Conservation (phyloP, 257 asterid species). For the Pogostemon cablin region DNA sequence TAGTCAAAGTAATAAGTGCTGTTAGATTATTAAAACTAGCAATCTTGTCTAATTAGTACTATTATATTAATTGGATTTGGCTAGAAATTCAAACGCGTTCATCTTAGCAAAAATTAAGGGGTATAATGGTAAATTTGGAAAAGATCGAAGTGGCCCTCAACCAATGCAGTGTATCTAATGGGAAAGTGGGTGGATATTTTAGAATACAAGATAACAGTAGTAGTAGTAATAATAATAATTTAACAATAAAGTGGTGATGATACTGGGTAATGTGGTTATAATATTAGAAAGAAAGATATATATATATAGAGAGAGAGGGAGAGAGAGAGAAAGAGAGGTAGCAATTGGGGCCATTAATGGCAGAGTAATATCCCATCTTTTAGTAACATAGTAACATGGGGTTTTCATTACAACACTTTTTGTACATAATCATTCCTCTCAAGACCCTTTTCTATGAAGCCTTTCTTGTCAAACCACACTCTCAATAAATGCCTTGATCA, state of each 20-base stretch:
- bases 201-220: constrained; percentile 4
- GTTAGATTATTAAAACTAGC: constrained; percentile 7
- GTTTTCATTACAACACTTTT: constrained; percentile 37
- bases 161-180: neutral
- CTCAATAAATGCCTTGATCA: constrained; percentile 46
- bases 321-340: neutral
- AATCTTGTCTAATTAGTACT: neutral
- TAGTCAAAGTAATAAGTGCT: constrained; percentile 37
- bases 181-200: neutral
- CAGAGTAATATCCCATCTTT: constrained; percentile 49
- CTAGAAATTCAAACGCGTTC: too few species aligned
- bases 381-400: constrained; percentile 65
- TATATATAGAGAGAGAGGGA: too few species aligned
- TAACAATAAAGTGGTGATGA: constrained; percentile 28
- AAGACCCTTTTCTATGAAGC: constrained; percentile 33
- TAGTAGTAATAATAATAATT: neutral
- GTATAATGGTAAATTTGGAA: neutral
- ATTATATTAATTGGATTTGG: too few species aligned
- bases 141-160: too few species aligned
- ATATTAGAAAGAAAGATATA: constrained; percentile 3
- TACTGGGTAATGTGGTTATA: constrained; percentile 35
- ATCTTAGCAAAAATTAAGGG: neutral
- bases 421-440: constrained; percentile 40
- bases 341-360: constrained; percentile 47
- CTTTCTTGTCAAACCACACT: constrained; percentile 33